Evolutionary conservation across 495 filamentous ascomycete genomes (phyloP), one percentile per base, ranked within the genome.

Genomic region (Aspergillus coremiiformis): DNA sequence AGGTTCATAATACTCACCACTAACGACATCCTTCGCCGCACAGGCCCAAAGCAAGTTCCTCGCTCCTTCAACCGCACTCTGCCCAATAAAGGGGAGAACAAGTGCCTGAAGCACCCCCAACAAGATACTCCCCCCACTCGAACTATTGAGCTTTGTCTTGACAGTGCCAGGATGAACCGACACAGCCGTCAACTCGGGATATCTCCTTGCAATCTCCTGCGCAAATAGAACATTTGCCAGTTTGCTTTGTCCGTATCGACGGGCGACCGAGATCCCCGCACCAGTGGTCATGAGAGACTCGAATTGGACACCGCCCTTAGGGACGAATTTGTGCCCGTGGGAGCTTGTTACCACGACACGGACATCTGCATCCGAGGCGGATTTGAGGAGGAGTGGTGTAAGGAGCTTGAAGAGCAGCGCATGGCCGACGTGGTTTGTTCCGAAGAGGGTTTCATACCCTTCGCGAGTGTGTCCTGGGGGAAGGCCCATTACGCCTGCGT

Each of bases 401-500:
- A 51, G 73, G n/a, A 68, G 30, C 51, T 78, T 79, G 12, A 78
- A 80, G 21, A 85, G 63, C 14, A 84, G 58, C 49, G 82, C 82
- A 55, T 84, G 81, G 11, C 78, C 79, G 6, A 81, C 65, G 56
- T 84, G 76, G 61, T 80, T 82, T 35, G 74, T 70, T 8, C 70
- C 81, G 14, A 87, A 69, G 54, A 85, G 82, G 33, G 72, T 64
- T 58, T 86, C 84, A 47, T 77, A 64, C 5, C 73, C 72, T 23
- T 71, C 53, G 41, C 56, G 66, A 51, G 62, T 78, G 48, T 60
- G 57, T 7, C 64, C 62, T 46, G 62, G 59, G 58, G 69, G 67
- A 29, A 75, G 42, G 23, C 72, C 68, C 84, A 87, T 86, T 47
- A 86, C 74, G 5, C 78, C 84, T 11, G 84, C 83, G 43, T 72